Evolutionary conservation across 257 asterid species (phyloP).

Genomic region (Osmanthus fragrans): DNA sequence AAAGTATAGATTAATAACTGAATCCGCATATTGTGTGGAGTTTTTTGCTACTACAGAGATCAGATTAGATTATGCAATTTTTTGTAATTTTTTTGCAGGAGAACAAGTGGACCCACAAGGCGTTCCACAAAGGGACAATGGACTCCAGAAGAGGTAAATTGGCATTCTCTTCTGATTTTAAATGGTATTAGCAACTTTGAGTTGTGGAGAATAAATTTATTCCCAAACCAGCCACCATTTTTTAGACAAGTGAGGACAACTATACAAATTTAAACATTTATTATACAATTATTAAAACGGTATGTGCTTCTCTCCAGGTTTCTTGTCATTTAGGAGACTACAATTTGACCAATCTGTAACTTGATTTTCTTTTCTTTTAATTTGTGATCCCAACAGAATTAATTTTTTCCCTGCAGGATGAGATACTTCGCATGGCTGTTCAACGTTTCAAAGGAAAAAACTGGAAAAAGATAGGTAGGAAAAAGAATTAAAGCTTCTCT

Average conservation of each 20-base stretch:
- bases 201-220: not conserved
- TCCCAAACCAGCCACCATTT: not conserved
- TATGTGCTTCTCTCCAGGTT: not conserved
- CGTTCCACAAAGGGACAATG: constrained; percentile 99
- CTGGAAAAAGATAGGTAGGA: constrained; percentile 68
- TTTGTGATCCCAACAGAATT: constrained; percentile 17
- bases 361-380: not conserved
- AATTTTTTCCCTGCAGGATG: constrained; percentile 40
- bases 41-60: not conserved
- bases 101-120: constrained; percentile 94
- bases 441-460: constrained; percentile 60
- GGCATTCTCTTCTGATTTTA: constrained; percentile 10
- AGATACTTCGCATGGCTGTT: constrained; percentile 51
- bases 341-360: not conserved
- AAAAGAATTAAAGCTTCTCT: constrained; percentile 16
- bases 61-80: not conserved
- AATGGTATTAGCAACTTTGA: not conserved
- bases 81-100: constrained; percentile 49
- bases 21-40: not conserved
- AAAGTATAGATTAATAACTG: not conserved
- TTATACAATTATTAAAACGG: not conserved
- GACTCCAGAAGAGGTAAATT: constrained; percentile 88
- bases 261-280: not conserved
- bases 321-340: not conserved
- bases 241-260: not conserved